Percentiles rank a stretch among this genome's conserved stretches.
Evolutionary conservation across 192 early-diverging fungal species (phyloP).

Genomic region (Rhizophagus prolifer): DNA sequence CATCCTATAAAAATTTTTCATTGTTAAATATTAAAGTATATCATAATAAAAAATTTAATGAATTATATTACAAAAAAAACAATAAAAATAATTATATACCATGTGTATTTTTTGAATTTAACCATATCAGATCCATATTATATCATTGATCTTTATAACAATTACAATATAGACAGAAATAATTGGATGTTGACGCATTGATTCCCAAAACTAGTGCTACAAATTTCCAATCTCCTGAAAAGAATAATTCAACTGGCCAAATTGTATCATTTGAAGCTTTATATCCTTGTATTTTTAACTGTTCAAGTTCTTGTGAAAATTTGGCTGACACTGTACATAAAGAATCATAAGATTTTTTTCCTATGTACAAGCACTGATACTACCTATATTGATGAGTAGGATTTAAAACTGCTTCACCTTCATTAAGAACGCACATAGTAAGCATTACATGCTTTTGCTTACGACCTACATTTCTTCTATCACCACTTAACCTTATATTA

Average conservation of each 20-base stretch:
- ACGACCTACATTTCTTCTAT: not conserved
- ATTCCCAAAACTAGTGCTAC: not conserved
- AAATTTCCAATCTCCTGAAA: no score
- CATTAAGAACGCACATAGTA: not conserved
- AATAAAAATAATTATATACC: no score
- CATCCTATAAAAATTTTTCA: not conserved
- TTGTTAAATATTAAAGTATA: constrained; percentile 11
- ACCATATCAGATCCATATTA: not conserved
- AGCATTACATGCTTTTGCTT: not conserved
- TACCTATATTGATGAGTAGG: not conserved
- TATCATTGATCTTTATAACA: not conserved
- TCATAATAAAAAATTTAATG: not conserved
- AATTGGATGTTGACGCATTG: not conserved
- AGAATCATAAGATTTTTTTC: not conserved
- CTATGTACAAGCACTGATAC: not conserved
- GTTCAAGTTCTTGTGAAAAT: no score
- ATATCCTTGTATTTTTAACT: not conserved
- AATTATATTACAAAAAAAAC: no score
- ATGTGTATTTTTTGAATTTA: not conserved
- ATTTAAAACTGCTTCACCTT: not conserved
- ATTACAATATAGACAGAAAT: constrained; percentile 3
- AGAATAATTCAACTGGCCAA: constrained; percentile 5
- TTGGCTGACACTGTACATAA: not conserved
- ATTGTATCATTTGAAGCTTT: not conserved
- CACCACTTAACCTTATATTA: not conserved